Evolutionary conservation across 306 rosid species (phyloP).

Genomic region (Neltuma alba): DNA sequence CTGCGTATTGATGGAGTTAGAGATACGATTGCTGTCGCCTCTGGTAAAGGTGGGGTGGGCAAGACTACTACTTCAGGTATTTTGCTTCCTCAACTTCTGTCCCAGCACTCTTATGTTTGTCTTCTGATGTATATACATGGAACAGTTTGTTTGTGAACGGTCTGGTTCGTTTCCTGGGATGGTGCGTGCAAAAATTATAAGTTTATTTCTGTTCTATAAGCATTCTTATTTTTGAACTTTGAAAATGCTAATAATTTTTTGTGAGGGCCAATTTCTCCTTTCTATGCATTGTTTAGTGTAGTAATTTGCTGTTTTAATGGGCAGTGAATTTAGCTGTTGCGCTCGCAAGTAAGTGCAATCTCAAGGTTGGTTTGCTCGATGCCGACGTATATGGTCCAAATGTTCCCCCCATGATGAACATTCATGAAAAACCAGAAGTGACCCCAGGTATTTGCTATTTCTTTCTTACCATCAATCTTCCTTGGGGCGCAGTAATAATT

Average conservation of each 20-base stretch:
- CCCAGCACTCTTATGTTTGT: neutral
- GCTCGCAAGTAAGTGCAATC: constrained; percentile 70
- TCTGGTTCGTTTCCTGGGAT: neutral
- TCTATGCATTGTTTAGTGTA: neutral
- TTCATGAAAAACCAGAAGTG: constrained; percentile 72
- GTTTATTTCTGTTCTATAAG: neutral
- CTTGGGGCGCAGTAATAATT: constrained; percentile 4
- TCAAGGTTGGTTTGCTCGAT: constrained; percentile 95
- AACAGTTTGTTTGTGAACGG: neutral
- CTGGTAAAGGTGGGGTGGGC: constrained; percentile 99
- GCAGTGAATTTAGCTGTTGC: constrained; percentile 92
- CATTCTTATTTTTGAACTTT: neutral
- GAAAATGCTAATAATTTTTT: neutral
- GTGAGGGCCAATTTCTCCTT: neutral
- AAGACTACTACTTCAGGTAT: constrained; percentile 95
- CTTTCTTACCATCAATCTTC: constrained; percentile 12
- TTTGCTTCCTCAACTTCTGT: neutral
- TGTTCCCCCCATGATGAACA: constrained; percentile 93
- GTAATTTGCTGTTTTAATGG: constrained; percentile 33
- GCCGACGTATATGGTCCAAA: constrained; percentile 97
- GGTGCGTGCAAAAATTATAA: neutral
- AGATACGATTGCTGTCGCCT: constrained; percentile 80
- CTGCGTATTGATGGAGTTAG: constrained; percentile 77
- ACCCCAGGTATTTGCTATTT: constrained; percentile 56
- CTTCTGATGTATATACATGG: neutral